Base-by-base conservation (phyloP, 352 stramenopile species). In the Achlya hypogyna region DNA sequence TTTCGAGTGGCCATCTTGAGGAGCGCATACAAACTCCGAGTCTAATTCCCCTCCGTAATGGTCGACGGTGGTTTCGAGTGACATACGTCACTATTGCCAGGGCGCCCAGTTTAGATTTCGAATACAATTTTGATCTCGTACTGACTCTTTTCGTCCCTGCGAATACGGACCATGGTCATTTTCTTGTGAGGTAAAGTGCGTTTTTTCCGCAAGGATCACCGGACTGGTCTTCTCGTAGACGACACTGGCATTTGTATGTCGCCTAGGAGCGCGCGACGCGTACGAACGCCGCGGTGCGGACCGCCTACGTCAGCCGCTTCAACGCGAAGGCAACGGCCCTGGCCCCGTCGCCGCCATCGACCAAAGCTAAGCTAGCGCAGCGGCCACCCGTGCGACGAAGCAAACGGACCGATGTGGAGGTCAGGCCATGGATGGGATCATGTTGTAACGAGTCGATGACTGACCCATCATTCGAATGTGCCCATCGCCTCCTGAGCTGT, bases 1-100 rank as follows among this genome's bases (percentile, higher is more conserved):
- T 52, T 63, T 63, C 29, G 54, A 63, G 54, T 52, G 54, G 54
- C 54, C 54, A 63, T 63, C 54, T 63, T 63, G 54, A 51, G 22
- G 54, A 22, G n/a, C 29, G 27, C 35, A 63, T 63, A 63, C 54
- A 63, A 63, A 63, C 2, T 63, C 25, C 54, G 51, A 63, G 54
- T 51, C 32, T 51, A 52, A 14, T 32, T 34, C 54, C 54, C 54
- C 54, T 51, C 54, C 20, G 40, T 42, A 42, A 14, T 42, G 34
- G 14, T 6, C 34, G 34, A 42, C 22, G 32, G 40, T 31, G 35
- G 40, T 49, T 63, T 63, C 40, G 25, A 29, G 32, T 27, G 27
- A 51, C 10, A 42, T 34, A 63, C 23, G 42, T 51, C 54, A 20
- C 22, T 63, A 49, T 32, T 28, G 5, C 20, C 20, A 58, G 51